Percentiles rank a stretch among this genome's conserved stretches.
Conservation (phyloP, 2,329 filamentous ascomycete genomes). For the Colletotrichum sp. region DNA sequence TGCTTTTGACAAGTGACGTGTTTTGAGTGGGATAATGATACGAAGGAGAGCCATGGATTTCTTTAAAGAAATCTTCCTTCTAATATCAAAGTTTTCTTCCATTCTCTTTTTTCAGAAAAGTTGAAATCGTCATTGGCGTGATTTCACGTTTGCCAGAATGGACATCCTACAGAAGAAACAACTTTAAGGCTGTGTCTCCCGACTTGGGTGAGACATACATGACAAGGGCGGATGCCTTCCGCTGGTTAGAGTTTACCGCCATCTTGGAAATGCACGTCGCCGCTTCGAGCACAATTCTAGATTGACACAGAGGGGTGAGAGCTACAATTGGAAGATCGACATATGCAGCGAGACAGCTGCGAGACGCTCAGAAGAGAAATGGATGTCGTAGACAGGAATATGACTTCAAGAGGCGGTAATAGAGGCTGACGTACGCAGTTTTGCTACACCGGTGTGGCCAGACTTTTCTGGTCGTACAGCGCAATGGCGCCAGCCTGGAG, state of each 20-base stretch:
- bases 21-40: background rate
- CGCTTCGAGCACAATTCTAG: background rate
- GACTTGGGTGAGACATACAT: background rate
- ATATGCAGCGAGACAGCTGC: background rate
- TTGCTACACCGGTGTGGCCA: background rate
- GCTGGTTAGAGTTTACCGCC: background rate
- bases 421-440: background rate
- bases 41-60: background rate
- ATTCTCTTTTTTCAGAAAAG: background rate
- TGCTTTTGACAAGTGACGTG: background rate
- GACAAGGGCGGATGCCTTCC: background rate
- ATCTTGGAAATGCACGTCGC: background rate
- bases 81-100: background rate
- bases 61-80: background rate
- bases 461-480: background rate
- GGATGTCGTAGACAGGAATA: background rate
- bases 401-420: accelerated
- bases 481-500: background rate
- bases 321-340: background rate
- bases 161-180: background rate
- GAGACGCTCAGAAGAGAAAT: background rate
- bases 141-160: background rate
- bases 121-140: background rate
- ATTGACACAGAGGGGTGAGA: background rate
- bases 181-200: background rate